Percentiles rank a stretch among this genome's conserved stretches.
These are phyloP conservation scores for Polytrichum formosum DNA, from an alignment of 225 moss, liverwort and hornwort species.

Conservation along the genomic window DNA sequence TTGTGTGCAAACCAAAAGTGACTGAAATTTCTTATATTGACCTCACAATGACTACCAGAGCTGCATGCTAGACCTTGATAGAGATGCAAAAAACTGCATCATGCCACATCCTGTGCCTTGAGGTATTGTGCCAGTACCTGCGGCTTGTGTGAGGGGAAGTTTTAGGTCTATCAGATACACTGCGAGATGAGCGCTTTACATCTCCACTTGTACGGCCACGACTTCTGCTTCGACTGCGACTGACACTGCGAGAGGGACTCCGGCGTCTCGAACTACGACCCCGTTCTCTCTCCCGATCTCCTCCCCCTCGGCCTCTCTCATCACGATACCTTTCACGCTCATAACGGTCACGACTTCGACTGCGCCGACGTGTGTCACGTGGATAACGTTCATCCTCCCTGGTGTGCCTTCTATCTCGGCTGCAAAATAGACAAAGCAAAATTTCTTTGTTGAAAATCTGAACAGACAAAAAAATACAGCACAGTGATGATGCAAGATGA, in stretches of 20 bases:
- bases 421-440: constrained; percentile 2
- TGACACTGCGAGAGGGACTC: constrained; percentile 68
- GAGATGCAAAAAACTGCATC: no score
- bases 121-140: constrained; percentile 25
- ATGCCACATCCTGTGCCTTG: no score
- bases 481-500: no score
- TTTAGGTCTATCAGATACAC: constrained; percentile 54
- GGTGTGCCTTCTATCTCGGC: constrained; percentile 36
- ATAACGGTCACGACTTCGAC: constrained; percentile 75
- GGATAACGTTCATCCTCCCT: constrained; percentile 66
- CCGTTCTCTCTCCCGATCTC: constrained; percentile 56
- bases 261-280: constrained; percentile 75
- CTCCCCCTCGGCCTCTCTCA: constrained; percentile 46
- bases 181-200: constrained; percentile 62
- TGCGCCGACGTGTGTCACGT: constrained; percentile 67
- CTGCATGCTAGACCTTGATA: no score
- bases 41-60: no score
- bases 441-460: no score
- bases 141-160: constrained; percentile 34
- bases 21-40: no score
- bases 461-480: no score
- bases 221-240: constrained; percentile 73
- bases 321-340: constrained; percentile 76
- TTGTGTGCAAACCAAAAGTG: no score
- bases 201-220: constrained; percentile 50